Percentiles rank a stretch among this genome's conserved stretches.
Conservation (phyloP, 768 basidiomycete species). For the Pulveroboletus ravenelii region DNA sequence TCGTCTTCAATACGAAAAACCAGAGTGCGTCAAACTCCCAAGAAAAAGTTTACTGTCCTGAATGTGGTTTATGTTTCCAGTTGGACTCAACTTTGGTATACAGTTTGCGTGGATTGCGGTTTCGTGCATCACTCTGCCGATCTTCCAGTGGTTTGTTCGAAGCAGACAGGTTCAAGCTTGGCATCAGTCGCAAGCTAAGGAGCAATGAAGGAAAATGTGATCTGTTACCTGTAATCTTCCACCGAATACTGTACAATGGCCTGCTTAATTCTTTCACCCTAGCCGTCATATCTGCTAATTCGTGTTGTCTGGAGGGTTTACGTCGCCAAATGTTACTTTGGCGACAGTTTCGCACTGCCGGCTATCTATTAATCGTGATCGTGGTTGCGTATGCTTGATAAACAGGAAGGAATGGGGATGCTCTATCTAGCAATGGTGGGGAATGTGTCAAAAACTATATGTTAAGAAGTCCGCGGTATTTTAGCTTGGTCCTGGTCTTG, state of each 20-base stretch:
- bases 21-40: constrained; percentile 38
- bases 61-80: constrained; percentile 28
- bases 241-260: background rate
- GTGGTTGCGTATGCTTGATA: constrained; percentile 13
- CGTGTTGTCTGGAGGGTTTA: background rate
- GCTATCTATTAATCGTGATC: constrained; percentile 12
- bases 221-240: too few relatives aligned
- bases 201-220: background rate
- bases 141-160: constrained; percentile 44
- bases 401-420: constrained; percentile 28
- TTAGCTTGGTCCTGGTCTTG: constrained; percentile 23
- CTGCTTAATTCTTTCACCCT: background rate
- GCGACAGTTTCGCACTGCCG: background rate
- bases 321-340: background rate
- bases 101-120: constrained; percentile 52
- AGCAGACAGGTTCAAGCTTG: constrained; percentile 22
- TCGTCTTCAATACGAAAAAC: constrained; percentile 65
- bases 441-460: constrained; percentile 14
- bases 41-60: background rate
- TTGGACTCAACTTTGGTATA: constrained; percentile 60
- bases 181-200: constrained; percentile 13
- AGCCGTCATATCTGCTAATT: background rate
- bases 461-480: background rate
- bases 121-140: constrained; percentile 48
- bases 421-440: constrained; percentile 19